Base-by-base conservation (phyloP, 2,329 filamentous ascomycete species). In the Pleurostoma richardsiae region DNA sequence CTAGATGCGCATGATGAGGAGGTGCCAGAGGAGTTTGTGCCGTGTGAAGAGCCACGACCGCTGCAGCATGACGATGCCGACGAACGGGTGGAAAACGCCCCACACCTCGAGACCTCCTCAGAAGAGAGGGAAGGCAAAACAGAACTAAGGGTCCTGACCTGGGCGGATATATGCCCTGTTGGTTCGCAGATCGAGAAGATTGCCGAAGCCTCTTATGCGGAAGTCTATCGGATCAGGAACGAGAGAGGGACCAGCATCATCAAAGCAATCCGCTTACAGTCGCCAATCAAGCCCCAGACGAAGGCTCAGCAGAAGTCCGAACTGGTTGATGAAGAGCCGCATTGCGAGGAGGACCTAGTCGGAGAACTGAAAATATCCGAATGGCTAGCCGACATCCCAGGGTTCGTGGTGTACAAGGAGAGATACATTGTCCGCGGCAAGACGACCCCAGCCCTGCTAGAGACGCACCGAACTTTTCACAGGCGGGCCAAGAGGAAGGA, bases 391-490 rank as follows among this genome's bases (percentile, higher is more conserved):
- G 80, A 82, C 49, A 76, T 85, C 10, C 80, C 81, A 0, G 82
- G 82, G 0, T 85, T 84, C 50, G 80, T 84, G 30, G 71, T 81
- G 19, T 85, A 84, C 66, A 85, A 85, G 60, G 80, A 83, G 57
- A 70, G 77, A 6, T 82, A 83, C 48, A 63, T 84, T 30, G 76
- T 84, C 1, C 66, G 72, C 54, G 82, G 82, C 0, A 76, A 74
- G 50, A 70, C 78, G 0, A 72, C 79, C 4, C 70, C 67, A 43
- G 68, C 70, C 11, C 62, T 85, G 29, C 66, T 82, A 2, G 73
- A 80, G 52, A 83, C 82, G n/a, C 80, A 82, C 51, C 78, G 81
- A 54, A 58, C 61, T 3, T 83, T 81, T 45, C 77, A 82, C 38
- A 71, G 71, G 49, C 72, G 70, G 48, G 63, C 72, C 58, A 81